A percentile compares a stretch with the other conserved stretches of the same genome.
Conservation (phyloP, 169 alveolate species). For the Eimeria acervulina region DNA sequence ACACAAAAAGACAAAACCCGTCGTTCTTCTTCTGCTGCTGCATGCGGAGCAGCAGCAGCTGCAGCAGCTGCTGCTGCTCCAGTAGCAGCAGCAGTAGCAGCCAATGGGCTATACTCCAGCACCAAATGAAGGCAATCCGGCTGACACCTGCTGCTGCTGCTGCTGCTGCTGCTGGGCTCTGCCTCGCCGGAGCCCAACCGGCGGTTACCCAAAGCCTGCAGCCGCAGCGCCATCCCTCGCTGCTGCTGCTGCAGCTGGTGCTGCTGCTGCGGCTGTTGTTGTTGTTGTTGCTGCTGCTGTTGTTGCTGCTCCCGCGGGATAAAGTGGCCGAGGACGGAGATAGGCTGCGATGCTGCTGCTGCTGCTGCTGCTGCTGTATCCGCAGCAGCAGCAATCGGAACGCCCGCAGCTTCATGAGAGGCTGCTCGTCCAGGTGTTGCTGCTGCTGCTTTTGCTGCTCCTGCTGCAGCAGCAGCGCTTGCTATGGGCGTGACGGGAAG, state of each 20-base stretch:
- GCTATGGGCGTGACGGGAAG: conserved; percentile 27
- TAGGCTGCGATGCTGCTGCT: conserved; percentile 8
- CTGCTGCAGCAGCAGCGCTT: conserved; percentile 41
- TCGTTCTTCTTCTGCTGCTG: background rate
- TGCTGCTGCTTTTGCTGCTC: conserved; percentile 25
- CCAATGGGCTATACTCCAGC: background rate
- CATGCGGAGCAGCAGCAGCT: background rate
- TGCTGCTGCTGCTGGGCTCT: conserved; percentile 5
- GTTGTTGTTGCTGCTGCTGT: conserved; percentile 13
- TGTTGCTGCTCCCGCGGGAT: conserved; percentile 15
- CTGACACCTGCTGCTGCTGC: conserved; percentile 28
- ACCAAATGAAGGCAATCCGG: conserved; percentile 1
- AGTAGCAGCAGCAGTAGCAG: background rate
- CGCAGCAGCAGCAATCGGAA: conserved; percentile 8
- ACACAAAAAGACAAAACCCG: background rate
- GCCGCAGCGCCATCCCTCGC: background rate
- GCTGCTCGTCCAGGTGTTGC: background rate
- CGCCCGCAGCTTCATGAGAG: background rate
- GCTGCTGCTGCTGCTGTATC: conserved; percentile 1
- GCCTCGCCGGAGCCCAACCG: background rate
- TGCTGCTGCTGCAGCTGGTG: conserved; percentile 43
- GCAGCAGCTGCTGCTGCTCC: conserved; percentile 52
- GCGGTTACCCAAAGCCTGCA: conserved; percentile 31
- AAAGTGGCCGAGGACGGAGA: conserved; percentile 28
- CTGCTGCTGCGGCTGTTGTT: conserved; percentile 13